These are phyloP conservation scores for Vicia sativa DNA, from an alignment of 306 rosid genomes.

Conservation along the genomic window DNA sequence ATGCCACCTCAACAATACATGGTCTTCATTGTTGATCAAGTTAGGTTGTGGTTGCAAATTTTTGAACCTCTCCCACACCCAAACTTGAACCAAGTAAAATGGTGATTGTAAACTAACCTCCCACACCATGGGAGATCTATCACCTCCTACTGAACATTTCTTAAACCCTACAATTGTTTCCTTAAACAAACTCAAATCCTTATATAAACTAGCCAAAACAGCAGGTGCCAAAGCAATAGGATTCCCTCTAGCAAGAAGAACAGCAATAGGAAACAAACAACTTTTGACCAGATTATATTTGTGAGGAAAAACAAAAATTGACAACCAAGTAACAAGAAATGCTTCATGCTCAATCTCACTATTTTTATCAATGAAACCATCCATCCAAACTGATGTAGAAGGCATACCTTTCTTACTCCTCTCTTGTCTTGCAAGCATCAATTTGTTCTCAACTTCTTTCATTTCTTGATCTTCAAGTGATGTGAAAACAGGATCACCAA, in stretches of 20 bases:
- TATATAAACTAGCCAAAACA: constrained; percentile 57
- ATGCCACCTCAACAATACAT: constrained; percentile 49
- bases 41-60: constrained; percentile 45
- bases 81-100: constrained; percentile 58
- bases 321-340: constrained; percentile 56
- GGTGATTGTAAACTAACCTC: constrained; percentile 46
- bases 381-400: constrained; percentile 21
- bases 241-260: constrained; percentile 55
- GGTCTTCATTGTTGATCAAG: constrained; percentile 2
- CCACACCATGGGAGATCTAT: not conserved
- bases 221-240: constrained; percentile 60
- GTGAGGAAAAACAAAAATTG: constrained; percentile 42
- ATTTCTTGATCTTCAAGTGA: constrained; percentile 35
- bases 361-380: constrained; percentile 38
- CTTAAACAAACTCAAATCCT: constrained; percentile 49
- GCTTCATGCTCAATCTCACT: constrained; percentile 66
- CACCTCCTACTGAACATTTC: not conserved
- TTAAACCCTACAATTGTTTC: constrained; percentile 28
- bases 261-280: constrained; percentile 43
- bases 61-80: constrained; percentile 66
- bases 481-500: constrained; percentile 42
- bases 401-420: not conserved
- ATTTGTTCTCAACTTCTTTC: constrained; percentile 21
- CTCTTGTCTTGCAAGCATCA: constrained; percentile 20
- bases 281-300: not conserved